Base-by-base conservation (phyloP, 2,329 filamentous ascomycete genomes). In the Cadophora luteo-olivacea region DNA sequence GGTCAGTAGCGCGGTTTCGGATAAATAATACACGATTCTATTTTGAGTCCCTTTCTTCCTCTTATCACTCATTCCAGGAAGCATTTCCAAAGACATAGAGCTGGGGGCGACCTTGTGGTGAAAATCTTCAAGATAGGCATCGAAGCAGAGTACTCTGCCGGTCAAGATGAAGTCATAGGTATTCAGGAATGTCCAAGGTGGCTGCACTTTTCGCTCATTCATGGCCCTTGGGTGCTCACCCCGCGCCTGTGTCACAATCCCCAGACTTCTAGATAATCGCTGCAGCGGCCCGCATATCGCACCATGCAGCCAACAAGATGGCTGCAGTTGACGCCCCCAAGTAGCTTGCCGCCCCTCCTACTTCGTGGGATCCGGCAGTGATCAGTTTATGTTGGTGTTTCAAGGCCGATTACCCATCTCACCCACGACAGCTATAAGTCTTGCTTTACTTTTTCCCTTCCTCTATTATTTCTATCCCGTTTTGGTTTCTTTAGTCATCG, bases 381-480 rank as follows among this genome's bases (percentile, higher is more conserved):
- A 2, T 25, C 19, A 9, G 32, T 33, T 6, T 4, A 45, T 64
- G 66, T 68, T 68, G 61, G 66, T 64, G 61, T 64, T 66, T 66
- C 64, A 61, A n/a, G n/a, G 16, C 14, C 22, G 55, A 60, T 6
- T 58, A n/a, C 8, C 54, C 3, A 12, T 12, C 33, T 38, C 24
- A 58, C 38, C 36, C 38, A 25, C 8, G 16, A 24, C 22, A 8
- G 54, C 1, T 2, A 3, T 12, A 7, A 3, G 4, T 58, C 32
- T 22, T 36, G 38, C 22, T 11, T 51, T 60, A 22, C 33, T 24
- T 57, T 25, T 64, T 32, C 22, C 19, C 29, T 38, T 38, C 33
- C 14, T 64, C 19, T 19, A 24, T 51, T 16, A 24, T 25, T 11
- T 58, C 7, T 36, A 2, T 36, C 22, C 1, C 14, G 38, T 5